phyloP scores from a whole-genome alignment of 768 basidiomycete species.

The Hysterangium stoloniferum region DNA sequence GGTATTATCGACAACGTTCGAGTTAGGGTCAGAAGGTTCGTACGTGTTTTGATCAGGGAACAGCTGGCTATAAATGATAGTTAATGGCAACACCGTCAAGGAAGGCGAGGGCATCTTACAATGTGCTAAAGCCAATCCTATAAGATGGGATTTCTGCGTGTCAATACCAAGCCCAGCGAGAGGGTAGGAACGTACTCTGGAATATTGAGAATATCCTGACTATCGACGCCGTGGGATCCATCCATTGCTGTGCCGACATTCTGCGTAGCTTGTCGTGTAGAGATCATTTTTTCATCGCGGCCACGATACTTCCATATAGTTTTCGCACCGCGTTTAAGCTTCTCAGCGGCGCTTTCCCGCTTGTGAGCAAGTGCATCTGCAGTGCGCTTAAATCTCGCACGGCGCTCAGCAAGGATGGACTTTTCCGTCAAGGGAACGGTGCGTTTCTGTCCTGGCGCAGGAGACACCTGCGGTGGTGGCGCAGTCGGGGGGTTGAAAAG shows the following conservation, averaged over 20 bases:
- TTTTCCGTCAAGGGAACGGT: constrained; percentile 38
- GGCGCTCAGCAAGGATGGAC: constrained; percentile 40
- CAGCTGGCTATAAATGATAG: constrained; percentile 30
- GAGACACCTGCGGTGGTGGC: constrained; percentile 33
- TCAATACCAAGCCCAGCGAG: neutral
- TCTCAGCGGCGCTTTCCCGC: constrained; percentile 24
- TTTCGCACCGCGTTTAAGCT: constrained; percentile 25
- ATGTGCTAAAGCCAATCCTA: constrained; percentile 46
- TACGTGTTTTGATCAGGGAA: constrained; percentile 66
- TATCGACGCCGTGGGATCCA: constrained; percentile 60
- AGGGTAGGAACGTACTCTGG: constrained; percentile 23
- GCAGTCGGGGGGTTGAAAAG: constrained; percentile 34
- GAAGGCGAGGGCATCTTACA: constrained; percentile 19
- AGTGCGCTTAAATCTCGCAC: constrained; percentile 39
- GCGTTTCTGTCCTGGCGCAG: constrained; percentile 31
- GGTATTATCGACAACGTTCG: constrained; percentile 44
- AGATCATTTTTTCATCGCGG: neutral
- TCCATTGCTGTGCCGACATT: constrained; percentile 45
- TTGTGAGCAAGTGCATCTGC: constrained; percentile 1
- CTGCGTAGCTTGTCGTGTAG: constrained; percentile 5
- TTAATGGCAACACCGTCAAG: neutral
- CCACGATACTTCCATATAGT: constrained; percentile 30
- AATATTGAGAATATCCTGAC: constrained; percentile 53
- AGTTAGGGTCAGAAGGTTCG: constrained; percentile 37
- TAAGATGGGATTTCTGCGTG: neutral